Evolutionary conservation across 768 basidiomycete species (phyloP).

Genomic region (Psilocybe subaeruginosa): DNA sequence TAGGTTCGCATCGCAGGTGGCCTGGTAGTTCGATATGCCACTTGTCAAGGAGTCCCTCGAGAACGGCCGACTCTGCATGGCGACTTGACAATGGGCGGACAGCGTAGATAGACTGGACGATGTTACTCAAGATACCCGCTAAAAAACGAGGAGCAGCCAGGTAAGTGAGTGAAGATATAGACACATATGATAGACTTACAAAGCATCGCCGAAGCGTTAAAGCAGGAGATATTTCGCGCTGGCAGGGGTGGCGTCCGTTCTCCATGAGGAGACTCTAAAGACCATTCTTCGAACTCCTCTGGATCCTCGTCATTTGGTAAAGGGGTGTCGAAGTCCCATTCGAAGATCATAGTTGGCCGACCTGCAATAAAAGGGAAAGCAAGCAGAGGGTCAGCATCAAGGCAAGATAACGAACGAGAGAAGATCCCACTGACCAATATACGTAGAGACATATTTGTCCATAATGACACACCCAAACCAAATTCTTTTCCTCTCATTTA

Average conservation of each 20-base stretch:
- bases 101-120: conserved; percentile 74
- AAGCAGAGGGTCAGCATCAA: neutral
- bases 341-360: conserved; percentile 74
- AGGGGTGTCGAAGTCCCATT: conserved; percentile 75
- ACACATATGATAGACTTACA: conserved; percentile 45
- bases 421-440: conserved; percentile 56
- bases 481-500: conserved; percentile 71
- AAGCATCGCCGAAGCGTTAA: conserved; percentile 73
- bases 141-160: conserved; percentile 12
- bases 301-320: conserved; percentile 62
- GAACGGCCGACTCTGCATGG: conserved; percentile 54
- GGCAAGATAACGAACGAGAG: neutral
- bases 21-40: conserved; percentile 77
- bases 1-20: conserved; percentile 66
- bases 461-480: conserved; percentile 82
- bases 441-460: conserved; percentile 80
- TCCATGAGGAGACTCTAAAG: conserved; percentile 31
- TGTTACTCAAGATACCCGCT: conserved; percentile 72
- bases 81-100: conserved; percentile 59
- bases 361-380: conserved; percentile 35
- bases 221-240: conserved; percentile 68
- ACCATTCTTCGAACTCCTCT: conserved; percentile 68
- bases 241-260: conserved; percentile 37
- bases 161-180: neutral
- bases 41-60: conserved; percentile 69